Evolutionary conservation across 192 early-diverging fungal species (phyloP), one percentile per base, ranked within the genome.

Genomic region (Umbelopsis isabellina): DNA sequence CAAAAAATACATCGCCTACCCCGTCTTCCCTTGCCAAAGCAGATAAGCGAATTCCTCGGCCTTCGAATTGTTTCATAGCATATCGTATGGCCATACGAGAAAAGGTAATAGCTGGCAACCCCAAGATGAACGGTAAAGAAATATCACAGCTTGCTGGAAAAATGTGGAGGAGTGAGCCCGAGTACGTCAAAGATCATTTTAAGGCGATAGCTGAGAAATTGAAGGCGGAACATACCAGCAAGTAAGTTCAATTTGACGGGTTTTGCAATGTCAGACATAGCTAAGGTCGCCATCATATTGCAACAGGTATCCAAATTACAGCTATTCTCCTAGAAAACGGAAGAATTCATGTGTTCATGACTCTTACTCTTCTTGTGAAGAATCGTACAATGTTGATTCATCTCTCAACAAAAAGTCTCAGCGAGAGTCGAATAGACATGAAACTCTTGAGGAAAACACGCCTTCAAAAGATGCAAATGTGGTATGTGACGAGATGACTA

Each of bases 11-110:
- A 37, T 11, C 16, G 1, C 55, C 30, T 18, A 30, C 55, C 33
- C 27, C 27, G 0, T 61, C 55, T n/a, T 37, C 55, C 8, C 2
- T 35, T 4, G 16, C 13, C 27, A 61, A 61, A n/a, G 55, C 55
- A 5, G 33, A 35, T 15, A 61, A 61, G 7, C 55, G 55, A 2
- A 33, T 61, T 61, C 55, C 83, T 2, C 53, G 85, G 20, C 88
- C 88, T 22, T 80, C 80, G 18, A 89, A 89, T 52, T 88, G 85
- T 50, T 89, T 89, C 65, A 89, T 89, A 83, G 79, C 82, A 16
- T 89, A 85, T 68, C 84, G 88, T 46, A 82, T 83, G 65, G 79
- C 87, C 37, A 75, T 86, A 47, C 76, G 83, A 48, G 82, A 80
- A 18, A 78, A 78, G 67, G 78, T 87, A 22, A 79, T 87, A 47